Evolutionary conservation across 257 asterid species (phyloP).

Genomic region (Ocimum tenuiflorum): DNA sequence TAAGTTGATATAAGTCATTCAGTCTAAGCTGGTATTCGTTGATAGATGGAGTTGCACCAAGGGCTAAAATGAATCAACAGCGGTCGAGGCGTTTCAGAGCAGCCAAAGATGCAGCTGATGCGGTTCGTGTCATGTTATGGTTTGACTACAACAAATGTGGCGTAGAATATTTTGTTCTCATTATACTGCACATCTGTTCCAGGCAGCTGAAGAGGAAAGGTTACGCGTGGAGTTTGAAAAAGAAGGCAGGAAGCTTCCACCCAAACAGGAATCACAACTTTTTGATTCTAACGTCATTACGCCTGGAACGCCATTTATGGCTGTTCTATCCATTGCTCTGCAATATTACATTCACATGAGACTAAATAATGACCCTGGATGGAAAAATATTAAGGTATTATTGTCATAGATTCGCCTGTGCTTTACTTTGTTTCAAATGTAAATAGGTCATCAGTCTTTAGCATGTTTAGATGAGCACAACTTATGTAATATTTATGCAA

Average conservation of each 20-base stretch:
- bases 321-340: constrained; percentile 66
- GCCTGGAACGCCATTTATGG: constrained; percentile 97
- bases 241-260: constrained; percentile 88
- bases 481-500: constrained; percentile 16
- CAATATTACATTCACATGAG: constrained; percentile 80
- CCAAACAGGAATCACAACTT: constrained; percentile 70
- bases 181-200: constrained; percentile 21
- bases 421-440: background rate
- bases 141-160: background rate
- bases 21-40: constrained; percentile 13
- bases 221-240: constrained; percentile 74
- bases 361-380: constrained; percentile 80
- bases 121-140: constrained; percentile 39
- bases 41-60: constrained; percentile 95
- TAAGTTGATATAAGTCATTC: constrained; percentile 7
- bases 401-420: background rate
- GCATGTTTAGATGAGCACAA: constrained; percentile 11
- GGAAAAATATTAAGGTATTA: constrained; percentile 85
- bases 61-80: too few species aligned
- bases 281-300: constrained; percentile 91
- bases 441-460: background rate
- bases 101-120: constrained; percentile 94
- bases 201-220: constrained; percentile 90
- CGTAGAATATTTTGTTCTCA: background rate
- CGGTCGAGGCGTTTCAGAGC: constrained; percentile 95